Conservation (phyloP, 768 basidiomycete genomes). For the Suillus alpinus region DNA sequence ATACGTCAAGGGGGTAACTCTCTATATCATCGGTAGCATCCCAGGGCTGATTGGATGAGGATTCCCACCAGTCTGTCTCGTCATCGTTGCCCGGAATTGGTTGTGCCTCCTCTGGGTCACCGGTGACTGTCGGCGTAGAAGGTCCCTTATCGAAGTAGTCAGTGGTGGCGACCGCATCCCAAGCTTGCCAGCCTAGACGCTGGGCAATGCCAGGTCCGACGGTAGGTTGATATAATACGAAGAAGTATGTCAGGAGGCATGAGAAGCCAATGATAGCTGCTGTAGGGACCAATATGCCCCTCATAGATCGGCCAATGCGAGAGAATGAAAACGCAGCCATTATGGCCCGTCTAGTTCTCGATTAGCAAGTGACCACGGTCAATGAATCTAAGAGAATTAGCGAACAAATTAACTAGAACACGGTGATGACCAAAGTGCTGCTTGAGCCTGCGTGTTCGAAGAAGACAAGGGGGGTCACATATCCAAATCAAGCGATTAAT, state of each 20-base stretch:
- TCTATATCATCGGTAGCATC: slow-evolving; percentile 50
- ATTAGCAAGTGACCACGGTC: slow-evolving; percentile 10
- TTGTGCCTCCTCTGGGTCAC: slow-evolving; percentile 1
- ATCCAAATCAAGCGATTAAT: background rate
- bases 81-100: slow-evolving; percentile 16
- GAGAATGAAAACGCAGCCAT: slow-evolving; percentile 39
- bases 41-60: slow-evolving; percentile 30
- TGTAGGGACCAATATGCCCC: slow-evolving; percentile 56
- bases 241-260: slow-evolving; percentile 69
- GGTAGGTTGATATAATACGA: slow-evolving; percentile 78
- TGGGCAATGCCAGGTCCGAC: slow-evolving; percentile 69
- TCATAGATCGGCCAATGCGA: slow-evolving; percentile 48
- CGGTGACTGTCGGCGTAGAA: background rate
- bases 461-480: background rate
- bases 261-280: slow-evolving; percentile 65
- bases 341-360: slow-evolving; percentile 12
- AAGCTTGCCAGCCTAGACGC: slow-evolving; percentile 85
- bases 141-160: slow-evolving; percentile 7
- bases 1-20: slow-evolving; percentile 75
- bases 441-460: background rate
- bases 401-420: background rate
- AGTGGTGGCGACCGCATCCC: slow-evolving; percentile 60
- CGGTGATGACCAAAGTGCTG: background rate
- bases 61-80: slow-evolving; percentile 71
- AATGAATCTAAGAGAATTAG: background rate